Evolutionary conservation across 1,139 yeast species (phyloP), one percentile per base, ranked within the genome.

Genomic region (Blastobotrys petasosporus): DNA sequence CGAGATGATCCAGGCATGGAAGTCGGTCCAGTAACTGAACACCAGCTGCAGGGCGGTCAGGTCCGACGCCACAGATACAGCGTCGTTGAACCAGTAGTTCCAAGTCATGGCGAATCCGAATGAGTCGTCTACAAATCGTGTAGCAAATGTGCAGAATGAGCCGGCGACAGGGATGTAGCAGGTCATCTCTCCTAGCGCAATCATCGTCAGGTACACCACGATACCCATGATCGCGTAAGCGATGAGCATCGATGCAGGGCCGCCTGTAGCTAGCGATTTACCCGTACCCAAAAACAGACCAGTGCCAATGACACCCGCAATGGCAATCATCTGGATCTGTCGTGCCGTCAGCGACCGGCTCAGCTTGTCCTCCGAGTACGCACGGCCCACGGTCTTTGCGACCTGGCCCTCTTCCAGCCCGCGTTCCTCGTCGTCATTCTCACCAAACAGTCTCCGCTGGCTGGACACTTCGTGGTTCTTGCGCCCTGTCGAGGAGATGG

Each of bases 41-140:
- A 80, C 77, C 47, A 79, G 64, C 54, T 78, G 82, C 36, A 78
- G 60, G 3, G 84, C 85, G 1, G 80, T 75, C 57, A 80, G 67
- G 55, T 80, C 85, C 45, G 77, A 69, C 1, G 84, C 84, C 2
- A 78, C 79, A 1, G 80, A 74, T 20, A 78, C 74, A 5, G 81
- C 82, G 60, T 79, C 83, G 54, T 79, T 78, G 58, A 78, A 74
- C 82, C 82, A 79, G 62, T 80, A 80, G 60, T 80, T 79, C 62
- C 74, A 67, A 55, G 78, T 69, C 39, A 79, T 69, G 2, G 85
- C 81, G 61, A 80, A 79, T 0, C 84, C 85, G 51, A 79, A 70
- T 10, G 83, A 73, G 11, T 77, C 81, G 51, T 77, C 74, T 8
- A 82, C 82, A 59, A 75, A 80, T 46, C 82, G 68, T 35, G 71